Percentiles rank a stretch among this genome's conserved stretches.
Evolutionary conservation across 1,139 yeast species (phyloP).

Genomic region (Saccharomyces hybrid): DNA sequence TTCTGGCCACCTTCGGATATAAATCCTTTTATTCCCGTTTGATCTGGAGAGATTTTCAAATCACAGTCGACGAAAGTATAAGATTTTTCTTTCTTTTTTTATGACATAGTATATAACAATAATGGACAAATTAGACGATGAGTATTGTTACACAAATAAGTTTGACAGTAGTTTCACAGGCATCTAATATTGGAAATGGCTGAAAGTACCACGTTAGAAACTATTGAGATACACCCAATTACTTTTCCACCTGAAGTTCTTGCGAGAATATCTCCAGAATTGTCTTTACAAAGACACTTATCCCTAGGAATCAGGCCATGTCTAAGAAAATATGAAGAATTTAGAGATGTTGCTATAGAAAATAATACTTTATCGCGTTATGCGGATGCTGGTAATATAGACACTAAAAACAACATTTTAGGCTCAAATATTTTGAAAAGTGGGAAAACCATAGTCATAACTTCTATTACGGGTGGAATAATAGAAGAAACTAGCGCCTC

Average conservation of each 20-base stretch:
- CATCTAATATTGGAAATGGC: neutral
- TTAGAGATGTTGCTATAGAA: constrained; percentile 48
- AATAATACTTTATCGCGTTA: constrained; percentile 39
- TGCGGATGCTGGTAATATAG: constrained; percentile 15
- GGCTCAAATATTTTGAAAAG: constrained; percentile 69
- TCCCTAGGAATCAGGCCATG: constrained; percentile 68
- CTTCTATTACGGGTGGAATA: constrained; percentile 68
- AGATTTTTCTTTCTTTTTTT: neutral
- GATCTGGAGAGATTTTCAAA: neutral
- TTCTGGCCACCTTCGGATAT: neutral
- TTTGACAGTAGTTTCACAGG: neutral
- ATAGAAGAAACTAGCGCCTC: constrained; percentile 42
- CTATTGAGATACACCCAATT: constrained; percentile 25
- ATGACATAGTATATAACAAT: neutral
- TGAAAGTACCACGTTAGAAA: constrained; percentile 7
- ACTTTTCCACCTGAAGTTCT: constrained; percentile 72
- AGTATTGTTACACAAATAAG: neutral
- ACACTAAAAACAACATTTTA: constrained; percentile 35
- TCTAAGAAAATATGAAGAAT: constrained; percentile 62
- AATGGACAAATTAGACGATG: neutral
- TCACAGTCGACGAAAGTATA: neutral
- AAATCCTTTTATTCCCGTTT: neutral
- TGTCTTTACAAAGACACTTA: constrained; percentile 72
- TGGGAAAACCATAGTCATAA: constrained; percentile 70
- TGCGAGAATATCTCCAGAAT: constrained; percentile 79